Evolutionary conservation across 352 stramenopile genomes (phyloP).

Genomic region (Thraustochytrium sp.): DNA sequence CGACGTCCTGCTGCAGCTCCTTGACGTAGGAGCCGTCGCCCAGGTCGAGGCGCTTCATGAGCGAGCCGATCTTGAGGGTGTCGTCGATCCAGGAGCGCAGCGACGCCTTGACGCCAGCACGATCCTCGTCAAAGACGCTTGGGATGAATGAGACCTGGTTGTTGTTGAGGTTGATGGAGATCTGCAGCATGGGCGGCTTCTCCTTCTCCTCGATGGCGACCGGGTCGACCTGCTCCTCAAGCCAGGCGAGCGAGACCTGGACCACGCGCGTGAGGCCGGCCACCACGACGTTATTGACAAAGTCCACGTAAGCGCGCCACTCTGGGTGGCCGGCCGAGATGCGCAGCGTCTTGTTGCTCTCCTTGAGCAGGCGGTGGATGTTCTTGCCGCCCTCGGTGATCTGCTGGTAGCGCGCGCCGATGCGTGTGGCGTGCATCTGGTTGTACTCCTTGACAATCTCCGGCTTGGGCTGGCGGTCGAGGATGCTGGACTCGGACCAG

Average conservation of each 20-base stretch:
- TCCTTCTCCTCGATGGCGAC: constrained; percentile 57
- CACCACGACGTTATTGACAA: constrained; percentile 94
- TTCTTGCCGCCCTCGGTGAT: constrained; percentile 89
- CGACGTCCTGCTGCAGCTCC: constrained; percentile 92
- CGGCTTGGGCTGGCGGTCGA: constrained; percentile 91
- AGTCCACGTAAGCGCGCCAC: constrained; percentile 95
- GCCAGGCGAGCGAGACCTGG: constrained; percentile 72
- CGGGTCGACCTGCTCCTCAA: constrained; percentile 87
- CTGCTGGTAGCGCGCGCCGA: constrained; percentile 81
- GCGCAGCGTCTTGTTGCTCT: constrained; percentile 85
- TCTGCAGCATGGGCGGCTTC: constrained; percentile 88
- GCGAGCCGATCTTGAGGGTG: constrained; percentile 87
- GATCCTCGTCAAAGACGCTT: constrained; percentile 77
- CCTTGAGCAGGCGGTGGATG: constrained; percentile 90
- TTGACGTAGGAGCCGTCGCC: constrained; percentile 87
- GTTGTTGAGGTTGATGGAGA: constrained; percentile 87
- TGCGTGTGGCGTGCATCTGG: constrained; percentile 83
- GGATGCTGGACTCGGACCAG: constrained; percentile 79
- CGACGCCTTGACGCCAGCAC: constrained; percentile 80
- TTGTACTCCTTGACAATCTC: constrained; percentile 92
- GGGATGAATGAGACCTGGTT: constrained; percentile 54
- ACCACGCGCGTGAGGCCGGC: constrained; percentile 78
- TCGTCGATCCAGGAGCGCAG: constrained; percentile 81
- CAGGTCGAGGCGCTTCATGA: constrained; percentile 91
- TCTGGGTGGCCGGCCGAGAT: constrained; percentile 85